phyloP scores from a whole-genome alignment of 768 basidiomycete genomes.

The Kwoniella dejecticola region DNA sequence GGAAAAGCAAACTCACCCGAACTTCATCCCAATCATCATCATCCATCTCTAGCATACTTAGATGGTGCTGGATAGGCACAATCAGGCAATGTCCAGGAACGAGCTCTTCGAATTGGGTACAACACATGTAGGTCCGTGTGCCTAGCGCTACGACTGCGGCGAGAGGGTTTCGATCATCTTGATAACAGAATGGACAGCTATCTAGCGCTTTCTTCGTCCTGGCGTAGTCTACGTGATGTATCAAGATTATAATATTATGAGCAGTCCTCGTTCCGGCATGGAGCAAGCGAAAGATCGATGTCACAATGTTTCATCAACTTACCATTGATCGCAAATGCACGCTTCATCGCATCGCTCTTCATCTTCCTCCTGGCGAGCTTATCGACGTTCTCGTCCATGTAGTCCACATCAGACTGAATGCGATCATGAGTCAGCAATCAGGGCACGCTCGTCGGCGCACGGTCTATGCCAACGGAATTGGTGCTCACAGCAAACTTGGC shows the following conservation, averaged over 20 bases:
- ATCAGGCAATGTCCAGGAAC: conserved; percentile 90
- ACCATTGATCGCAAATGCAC: conserved; percentile 96
- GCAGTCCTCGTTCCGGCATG: too few relatives aligned
- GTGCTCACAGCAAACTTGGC: conserved; percentile 74
- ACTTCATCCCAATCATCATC: conserved; percentile 99
- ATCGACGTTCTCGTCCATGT: conserved; percentile 96
- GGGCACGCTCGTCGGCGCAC: too few relatives aligned
- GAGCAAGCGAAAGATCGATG: too few relatives aligned
- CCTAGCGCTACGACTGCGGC: conserved; percentile 88
- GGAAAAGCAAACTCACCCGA: conserved; percentile 73
- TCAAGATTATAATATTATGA: neutral
- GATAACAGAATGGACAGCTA: conserved; percentile 80
- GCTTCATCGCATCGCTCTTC: conserved; percentile 93
- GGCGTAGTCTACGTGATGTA: conserved; percentile 74
- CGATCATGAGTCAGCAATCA: too few relatives aligned
- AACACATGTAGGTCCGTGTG: conserved; percentile 84
- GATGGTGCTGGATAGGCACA: conserved; percentile 90
- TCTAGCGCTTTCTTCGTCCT: conserved; percentile 87
- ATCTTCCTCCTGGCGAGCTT: conserved; percentile 89
- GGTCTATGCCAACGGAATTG: too few relatives aligned
- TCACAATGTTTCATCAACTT: too few relatives aligned
- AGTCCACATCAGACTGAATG: conserved; percentile 78
- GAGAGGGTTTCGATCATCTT: conserved; percentile 85
- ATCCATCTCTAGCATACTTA: conserved; percentile 87
- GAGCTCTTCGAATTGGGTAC: conserved; percentile 84